Evolutionary conservation across 2,329 filamentous ascomycete species (phyloP).

Genomic region (Exophiala sp.): DNA sequence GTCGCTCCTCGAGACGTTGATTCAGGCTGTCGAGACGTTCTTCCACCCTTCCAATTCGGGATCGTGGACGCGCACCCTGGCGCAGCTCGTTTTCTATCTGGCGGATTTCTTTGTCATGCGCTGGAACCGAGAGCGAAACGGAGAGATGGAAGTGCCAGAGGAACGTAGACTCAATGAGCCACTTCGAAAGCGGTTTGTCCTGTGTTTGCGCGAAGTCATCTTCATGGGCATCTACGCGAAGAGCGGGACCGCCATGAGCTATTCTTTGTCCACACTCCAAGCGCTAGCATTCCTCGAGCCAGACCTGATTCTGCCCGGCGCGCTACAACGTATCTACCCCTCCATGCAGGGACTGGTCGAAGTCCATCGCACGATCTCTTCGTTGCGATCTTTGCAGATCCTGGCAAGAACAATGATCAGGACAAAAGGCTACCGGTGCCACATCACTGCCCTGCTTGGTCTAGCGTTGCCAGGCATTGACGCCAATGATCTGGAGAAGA

Average conservation of each 20-base stretch:
- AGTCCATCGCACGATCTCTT: constrained; percentile 92
- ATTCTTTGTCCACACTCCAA: constrained; percentile 84
- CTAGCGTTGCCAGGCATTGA: constrained; percentile 92
- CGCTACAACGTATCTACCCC: constrained; percentile 91
- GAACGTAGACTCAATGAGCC: constrained; percentile 72
- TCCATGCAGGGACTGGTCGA: constrained; percentile 95
- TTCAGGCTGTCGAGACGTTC: constrained; percentile 95
- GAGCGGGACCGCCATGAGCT: constrained; percentile 83
- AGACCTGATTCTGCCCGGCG: constrained; percentile 82
- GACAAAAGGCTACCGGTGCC: constrained; percentile 92
- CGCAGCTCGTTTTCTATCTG: constrained; percentile 85
- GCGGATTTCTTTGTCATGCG: constrained; percentile 95
- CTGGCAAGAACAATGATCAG: constrained; percentile 84
- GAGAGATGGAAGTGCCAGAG: constrained; percentile 78
- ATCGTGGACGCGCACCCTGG: constrained; percentile 79
- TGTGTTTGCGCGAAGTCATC: constrained; percentile 81
- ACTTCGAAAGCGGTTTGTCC: constrained; percentile 83
- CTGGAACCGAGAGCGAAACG: constrained; percentile 91
- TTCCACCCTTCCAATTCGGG: constrained; percentile 98
- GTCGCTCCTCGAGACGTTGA: constrained; percentile 77
- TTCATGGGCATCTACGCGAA: constrained; percentile 99
- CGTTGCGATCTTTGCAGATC: constrained; percentile 84
- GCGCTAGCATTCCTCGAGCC: constrained; percentile 87
- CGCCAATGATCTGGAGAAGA: constrained; percentile 96
- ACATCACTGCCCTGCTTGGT: constrained; percentile 89